Percentiles rank a stretch among this genome's conserved stretches.
Conservation (phyloP, 2,329 filamentous ascomycete species). For the Penicillium sp. region DNA sequence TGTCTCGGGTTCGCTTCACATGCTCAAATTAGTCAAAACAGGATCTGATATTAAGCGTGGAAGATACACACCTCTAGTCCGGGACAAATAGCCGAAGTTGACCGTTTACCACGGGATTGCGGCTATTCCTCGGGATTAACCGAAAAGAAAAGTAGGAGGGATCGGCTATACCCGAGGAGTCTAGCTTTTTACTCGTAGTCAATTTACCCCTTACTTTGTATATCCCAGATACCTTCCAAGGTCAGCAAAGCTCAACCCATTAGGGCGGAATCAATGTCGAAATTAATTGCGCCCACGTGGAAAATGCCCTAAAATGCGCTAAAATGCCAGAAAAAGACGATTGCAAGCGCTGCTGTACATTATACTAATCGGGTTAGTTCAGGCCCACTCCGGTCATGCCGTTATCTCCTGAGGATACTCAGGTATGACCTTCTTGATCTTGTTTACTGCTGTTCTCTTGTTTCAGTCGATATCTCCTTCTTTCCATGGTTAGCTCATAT, state of each 20-base stretch:
- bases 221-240: not conserved
- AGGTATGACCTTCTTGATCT: not conserved
- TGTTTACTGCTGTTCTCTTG: not conserved
- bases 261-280: not conserved
- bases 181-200: not conserved
- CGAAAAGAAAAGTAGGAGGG: not conserved
- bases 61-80: not conserved
- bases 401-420: not conserved
- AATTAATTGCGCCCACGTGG: not conserved
- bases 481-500: not conserved
- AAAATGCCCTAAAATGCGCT: not conserved
- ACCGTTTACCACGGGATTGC: not conserved
- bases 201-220: not conserved
- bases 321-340: not conserved
- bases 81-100: not conserved
- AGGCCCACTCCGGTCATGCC: not conserved
- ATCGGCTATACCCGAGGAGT: not conserved
- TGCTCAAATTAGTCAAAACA: not conserved
- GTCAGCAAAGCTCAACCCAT: not conserved
- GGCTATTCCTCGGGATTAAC: not conserved
- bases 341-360: slow-evolving; percentile 5
- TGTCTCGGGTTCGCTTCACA: not conserved
- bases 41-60: not conserved
- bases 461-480: not conserved
- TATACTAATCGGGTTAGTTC: slow-evolving; percentile 8